Conservation (phyloP, 2,329 filamentous ascomycete species). For the Calonectria hongkongensis region DNA sequence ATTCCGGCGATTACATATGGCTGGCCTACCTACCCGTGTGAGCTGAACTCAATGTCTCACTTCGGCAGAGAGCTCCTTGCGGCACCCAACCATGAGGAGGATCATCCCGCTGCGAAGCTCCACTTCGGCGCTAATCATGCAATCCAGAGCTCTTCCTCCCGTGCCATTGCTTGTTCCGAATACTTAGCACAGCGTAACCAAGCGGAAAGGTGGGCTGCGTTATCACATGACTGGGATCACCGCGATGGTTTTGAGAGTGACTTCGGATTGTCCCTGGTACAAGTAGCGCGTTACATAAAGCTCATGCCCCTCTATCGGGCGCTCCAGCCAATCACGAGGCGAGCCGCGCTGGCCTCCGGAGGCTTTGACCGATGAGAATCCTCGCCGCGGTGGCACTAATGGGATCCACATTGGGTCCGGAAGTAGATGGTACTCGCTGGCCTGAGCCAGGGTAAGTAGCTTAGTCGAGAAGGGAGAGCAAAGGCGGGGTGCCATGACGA, state of each 20-base stretch:
- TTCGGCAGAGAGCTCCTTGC: slow-evolving; percentile 10
- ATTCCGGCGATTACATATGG: slow-evolving; percentile 25
- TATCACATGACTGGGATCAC: slow-evolving; percentile 2
- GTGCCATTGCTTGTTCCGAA: neutral
- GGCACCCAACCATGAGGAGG: slow-evolving; percentile 16
- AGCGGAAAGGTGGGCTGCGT: neutral
- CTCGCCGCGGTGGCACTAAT: slow-evolving; percentile 32
- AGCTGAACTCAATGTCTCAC: slow-evolving; percentile 22
- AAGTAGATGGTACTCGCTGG: slow-evolving; percentile 28
- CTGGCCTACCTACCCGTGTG: neutral
- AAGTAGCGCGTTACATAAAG: neutral
- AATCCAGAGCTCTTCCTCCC: neutral
- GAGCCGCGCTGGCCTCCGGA: slow-evolving; percentile 35
- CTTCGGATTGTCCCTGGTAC: neutral
- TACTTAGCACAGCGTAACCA: neutral
- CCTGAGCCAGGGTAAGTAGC: neutral
- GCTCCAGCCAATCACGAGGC: slow-evolving; percentile 4
- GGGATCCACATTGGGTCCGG: neutral
- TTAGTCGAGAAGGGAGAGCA: neutral
- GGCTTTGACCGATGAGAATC: slow-evolving; percentile 13
- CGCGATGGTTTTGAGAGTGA: neutral
- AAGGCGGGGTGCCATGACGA: slow-evolving; percentile 31
- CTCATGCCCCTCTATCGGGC: neutral
- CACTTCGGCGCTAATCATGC: slow-evolving; percentile 13
- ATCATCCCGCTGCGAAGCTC: slow-evolving; percentile 1